A percentile compares a stretch with the other conserved stretches of the same genome.
These are phyloP conservation scores for Salmacisia buchloeana DNA, from an alignment of 1,284 basidiomycete species.

Conservation along the genomic window DNA sequence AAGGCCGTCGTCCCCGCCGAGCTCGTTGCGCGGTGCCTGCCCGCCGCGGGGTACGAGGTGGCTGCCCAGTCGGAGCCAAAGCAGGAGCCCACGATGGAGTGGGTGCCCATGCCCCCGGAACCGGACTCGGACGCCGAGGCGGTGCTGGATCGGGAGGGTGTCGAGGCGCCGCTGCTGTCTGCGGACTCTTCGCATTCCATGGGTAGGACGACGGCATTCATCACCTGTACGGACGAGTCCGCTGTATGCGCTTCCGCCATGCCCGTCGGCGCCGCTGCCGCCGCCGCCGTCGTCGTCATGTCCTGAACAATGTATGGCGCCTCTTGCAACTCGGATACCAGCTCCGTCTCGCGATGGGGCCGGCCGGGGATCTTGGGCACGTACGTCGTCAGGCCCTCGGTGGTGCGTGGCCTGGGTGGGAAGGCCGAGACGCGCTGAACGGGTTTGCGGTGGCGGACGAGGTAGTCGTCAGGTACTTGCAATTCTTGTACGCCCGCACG, in stretches of 20 bases:
- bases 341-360: background rate
- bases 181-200: background rate
- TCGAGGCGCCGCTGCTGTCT: background rate
- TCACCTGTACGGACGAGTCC: background rate
- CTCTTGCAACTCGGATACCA: too few species aligned
- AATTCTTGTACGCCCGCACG: background rate
- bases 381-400: background rate
- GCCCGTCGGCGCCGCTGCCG: too few species aligned
- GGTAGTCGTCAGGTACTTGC: background rate
- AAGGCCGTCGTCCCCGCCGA: background rate
- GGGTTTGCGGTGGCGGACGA: background rate
- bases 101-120: too few species aligned
- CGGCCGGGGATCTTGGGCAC: slow-evolving; percentile 2
- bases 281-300: too few species aligned
- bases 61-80: background rate
- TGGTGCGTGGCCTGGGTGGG: background rate
- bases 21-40: background rate
- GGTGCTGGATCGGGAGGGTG: too few species aligned
- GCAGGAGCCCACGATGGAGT: background rate
- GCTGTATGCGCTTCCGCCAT: too few species aligned
- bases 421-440: background rate
- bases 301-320: too few species aligned
- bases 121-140: background rate
- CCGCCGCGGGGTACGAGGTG: background rate
- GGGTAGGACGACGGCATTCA: background rate